Conservation (phyloP, 202 grass and related monocot genomes). For the Zizania palustris region DNA sequence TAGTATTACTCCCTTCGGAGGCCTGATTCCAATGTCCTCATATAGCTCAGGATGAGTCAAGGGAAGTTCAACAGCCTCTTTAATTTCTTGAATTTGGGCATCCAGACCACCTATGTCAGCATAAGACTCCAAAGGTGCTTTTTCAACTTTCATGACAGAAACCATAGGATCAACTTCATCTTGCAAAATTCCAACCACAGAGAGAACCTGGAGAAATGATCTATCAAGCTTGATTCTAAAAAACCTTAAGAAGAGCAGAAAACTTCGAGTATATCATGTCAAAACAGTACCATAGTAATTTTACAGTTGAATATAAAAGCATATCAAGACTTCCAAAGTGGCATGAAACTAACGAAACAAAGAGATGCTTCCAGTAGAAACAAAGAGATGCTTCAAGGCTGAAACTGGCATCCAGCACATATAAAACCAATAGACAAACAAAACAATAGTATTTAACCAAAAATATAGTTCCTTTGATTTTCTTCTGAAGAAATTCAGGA, state of each 20-base stretch:
- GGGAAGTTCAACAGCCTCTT: conserved; percentile 90
- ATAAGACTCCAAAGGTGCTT: conserved; percentile 90
- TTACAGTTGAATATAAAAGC: neutral
- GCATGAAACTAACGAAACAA: conserved; percentile 7
- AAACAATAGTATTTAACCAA: neutral
- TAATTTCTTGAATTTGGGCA: conserved; percentile 97
- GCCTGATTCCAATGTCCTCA: conserved; percentile 93
- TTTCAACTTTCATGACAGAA: conserved; percentile 99
- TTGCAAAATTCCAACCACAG: conserved; percentile 88
- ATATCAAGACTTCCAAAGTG: neutral
- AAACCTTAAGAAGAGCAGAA: conserved; percentile 4
- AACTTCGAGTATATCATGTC: neutral
- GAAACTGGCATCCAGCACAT: neutral
- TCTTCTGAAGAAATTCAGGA: neutral
- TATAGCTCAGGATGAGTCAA: conserved; percentile 94
- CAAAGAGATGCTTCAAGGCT: neutral
- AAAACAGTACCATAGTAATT: conserved; percentile 1
- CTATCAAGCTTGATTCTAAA: neutral
- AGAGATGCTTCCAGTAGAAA: neutral
- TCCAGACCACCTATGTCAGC: conserved; percentile 95
- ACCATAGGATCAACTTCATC: conserved; percentile 96
- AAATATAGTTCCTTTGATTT: neutral
- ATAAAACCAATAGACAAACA: neutral
- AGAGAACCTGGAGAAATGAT: conserved; percentile 67
- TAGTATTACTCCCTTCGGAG: conserved; percentile 93